Evolutionary conservation across 148 eudicot species (phyloP), one percentile per base, ranked within the genome.

Genomic region (Camellia japonica): DNA sequence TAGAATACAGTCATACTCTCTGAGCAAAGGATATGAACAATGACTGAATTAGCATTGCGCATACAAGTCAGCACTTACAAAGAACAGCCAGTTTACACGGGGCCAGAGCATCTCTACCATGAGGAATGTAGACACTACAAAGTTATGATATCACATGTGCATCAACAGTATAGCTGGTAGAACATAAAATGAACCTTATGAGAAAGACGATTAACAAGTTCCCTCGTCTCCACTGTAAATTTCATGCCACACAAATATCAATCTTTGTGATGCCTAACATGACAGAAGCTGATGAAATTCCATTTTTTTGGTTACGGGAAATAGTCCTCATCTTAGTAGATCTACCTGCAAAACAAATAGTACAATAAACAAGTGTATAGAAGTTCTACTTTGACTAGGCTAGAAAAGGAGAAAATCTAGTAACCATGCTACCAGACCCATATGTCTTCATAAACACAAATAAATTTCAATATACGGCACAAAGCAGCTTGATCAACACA

Each of bases 331-430:
- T 46, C 69, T 44, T 61, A n/a, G 46, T 76, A 38, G 72, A 77
- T 78, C 62, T 43, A n/a, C 14, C 80, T 78, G 80, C 43, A 67
- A 18, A 38, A 63, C 44, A 49, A 46, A 51, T 47, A 63, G 5
- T 44, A 19, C 2, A 15, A 14, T 63, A 63, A 76, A 76, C 19
- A 64, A 18, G 30, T 18, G 42, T 14, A 47, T 10, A 15, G 5
- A 63, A 75, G 54, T 76, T 47, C 5, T 62, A 46, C 15, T 46
- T 30, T 20, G 47, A 2, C 59, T 0, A 23, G 44, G 46, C 70
- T 76, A 49, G n/a, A 1, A n/a, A 71, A 71, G 74, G 56, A 71
- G 20, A 9, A 49, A 71, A 15, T 6, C 56, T 18, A 68, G 72
- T 15, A 43, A 68, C 9, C 52, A 5, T 44, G 20, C 72, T 68